Evolutionary conservation across 106 monocot species (phyloP), one percentile per base, ranked within the genome.

Genomic region (Dendrobium catenatum): DNA sequence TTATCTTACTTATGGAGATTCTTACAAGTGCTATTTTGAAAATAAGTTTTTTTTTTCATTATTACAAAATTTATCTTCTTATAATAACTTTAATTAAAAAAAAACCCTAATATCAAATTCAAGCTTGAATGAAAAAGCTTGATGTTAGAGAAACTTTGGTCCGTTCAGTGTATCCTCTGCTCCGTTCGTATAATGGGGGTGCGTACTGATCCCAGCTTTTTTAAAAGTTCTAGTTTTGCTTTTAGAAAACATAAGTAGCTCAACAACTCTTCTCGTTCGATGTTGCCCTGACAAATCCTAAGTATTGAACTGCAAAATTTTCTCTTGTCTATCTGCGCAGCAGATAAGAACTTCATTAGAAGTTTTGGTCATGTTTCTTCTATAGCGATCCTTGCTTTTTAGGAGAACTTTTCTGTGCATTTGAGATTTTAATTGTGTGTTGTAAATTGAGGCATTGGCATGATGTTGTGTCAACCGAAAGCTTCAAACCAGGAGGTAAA

Each of bases 401-500:
- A 20, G 0, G 6, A 5, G 59, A 22, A 61, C 0, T n/a, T 61
- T 20, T 20, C 19, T 19, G 55, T 55, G 55, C 1, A 55, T 11
- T 55, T 55, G 55, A 55, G 7, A 0, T 55, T 11, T 55, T 55
- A 55, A 8, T 55, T 55, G 55, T 55, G 2, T 55, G 18, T 11
- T 55, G 55, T 16, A 55, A 55, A 16, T 55, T 13, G 18, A 18
- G 11, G 55, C 18, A 2, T 61, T 61, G 20, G 59, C n/a, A 61
- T 61, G 20, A 61, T 61, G 59, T 2, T 4, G 59, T 1, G 59
- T 1, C 0, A n/a, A 4, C 0, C 0, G 56, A 3, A 61, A 74
- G 81, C 75, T 44, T 80, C 46, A 78, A 29, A 42, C 86, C 85
- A 93, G 91, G 61, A 72, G 59, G 79, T 16, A 93, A 82, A 67